Percentiles rank a stretch among this genome's conserved stretches.
phyloP scores from a whole-genome alignment of 768 basidiomycete genomes.

The Botryobasidium botryosum region DNA sequence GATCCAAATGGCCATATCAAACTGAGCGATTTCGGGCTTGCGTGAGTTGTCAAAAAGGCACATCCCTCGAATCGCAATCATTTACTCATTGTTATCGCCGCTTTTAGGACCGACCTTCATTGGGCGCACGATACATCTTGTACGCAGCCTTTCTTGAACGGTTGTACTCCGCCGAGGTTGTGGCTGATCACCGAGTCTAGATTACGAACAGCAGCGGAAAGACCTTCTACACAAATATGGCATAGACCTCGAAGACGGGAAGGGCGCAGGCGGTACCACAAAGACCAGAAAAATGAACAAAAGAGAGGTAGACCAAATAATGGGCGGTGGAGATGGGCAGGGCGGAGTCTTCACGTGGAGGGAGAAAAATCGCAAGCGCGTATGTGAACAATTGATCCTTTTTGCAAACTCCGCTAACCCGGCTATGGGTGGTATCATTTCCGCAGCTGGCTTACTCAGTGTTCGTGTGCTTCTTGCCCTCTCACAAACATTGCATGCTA shows the following conservation, averaged over 20 bases:
- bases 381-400: conserved; percentile 28
- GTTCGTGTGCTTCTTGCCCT: conserved; percentile 29
- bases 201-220: conserved; percentile 86
- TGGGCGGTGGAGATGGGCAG: conserved; percentile 68
- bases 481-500: background rate
- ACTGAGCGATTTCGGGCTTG: conserved; percentile 90
- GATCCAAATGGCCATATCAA: conserved; percentile 86
- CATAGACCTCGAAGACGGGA: conserved; percentile 76
- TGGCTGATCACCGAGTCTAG: too few species aligned
- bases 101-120: conserved; percentile 66
- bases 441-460: conserved; percentile 71
- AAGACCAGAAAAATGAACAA: conserved; percentile 67
- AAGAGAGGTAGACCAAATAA: conserved; percentile 65
- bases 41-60: conserved; percentile 32
- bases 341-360: conserved; percentile 83
- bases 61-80: background rate
- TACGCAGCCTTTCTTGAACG: conserved; percentile 18
- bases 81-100: background rate
- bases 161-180: background rate
- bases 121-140: conserved; percentile 96
- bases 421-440: background rate
- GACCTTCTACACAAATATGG: conserved; percentile 85
- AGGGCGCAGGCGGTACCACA: conserved; percentile 39
- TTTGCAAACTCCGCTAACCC: conserved; percentile 12
- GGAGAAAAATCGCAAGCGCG: conserved; percentile 83